Evolutionary conservation across 1,284 basidiomycete genomes (phyloP), one percentile per base, ranked within the genome.

Genomic region (Gymnopus androsaceus): DNA sequence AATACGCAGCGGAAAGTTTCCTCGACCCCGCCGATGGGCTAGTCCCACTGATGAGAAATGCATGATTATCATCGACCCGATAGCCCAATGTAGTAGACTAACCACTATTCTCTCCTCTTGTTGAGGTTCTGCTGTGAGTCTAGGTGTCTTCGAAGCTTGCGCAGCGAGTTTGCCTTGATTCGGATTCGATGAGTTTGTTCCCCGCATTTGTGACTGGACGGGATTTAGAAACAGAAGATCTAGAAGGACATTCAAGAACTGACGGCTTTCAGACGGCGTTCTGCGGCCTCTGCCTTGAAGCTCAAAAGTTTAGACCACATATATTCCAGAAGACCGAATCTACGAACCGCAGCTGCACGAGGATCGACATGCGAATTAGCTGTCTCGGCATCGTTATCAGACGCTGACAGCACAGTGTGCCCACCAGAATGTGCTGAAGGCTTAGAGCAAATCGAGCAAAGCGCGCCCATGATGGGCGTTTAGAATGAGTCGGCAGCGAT

Each of bases 81-180:
- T 17, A 31, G 21, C 14, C 3, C 12, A 41, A 25, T 12, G 12
- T n/a, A 11, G 28, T 19, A 25, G 21, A 55, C 57, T 40, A 54
- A 90, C 87, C 78, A 90, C 85, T 66, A 87, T 74, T 61, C 74
- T 73, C 56, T 83, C 81, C 64, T 84, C 81, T 68, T 81, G 71
- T 64, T 70, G 73, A 55, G 74, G 63, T 68, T 82, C 76, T 62
- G 83, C 76, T 46, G 67, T 70, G 64, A 69, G 68, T 66, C 77
- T 81, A 23, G 75, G 69, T 54, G 73, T 69, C 67, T 80, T 84
- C 54, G 76, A 78, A 45, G 77, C 71, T 64, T 87, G 76, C 34
- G 78, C 74, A 45, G 87, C 79, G 53, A 90, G 79, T 62, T 74
- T 78, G 42, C 88, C 88, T 65, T 75, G 73, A 57, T 85, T 84